phyloP scores from a whole-genome alignment of 2,329 filamentous ascomycete species.

The Lecanicillium sp. region DNA sequence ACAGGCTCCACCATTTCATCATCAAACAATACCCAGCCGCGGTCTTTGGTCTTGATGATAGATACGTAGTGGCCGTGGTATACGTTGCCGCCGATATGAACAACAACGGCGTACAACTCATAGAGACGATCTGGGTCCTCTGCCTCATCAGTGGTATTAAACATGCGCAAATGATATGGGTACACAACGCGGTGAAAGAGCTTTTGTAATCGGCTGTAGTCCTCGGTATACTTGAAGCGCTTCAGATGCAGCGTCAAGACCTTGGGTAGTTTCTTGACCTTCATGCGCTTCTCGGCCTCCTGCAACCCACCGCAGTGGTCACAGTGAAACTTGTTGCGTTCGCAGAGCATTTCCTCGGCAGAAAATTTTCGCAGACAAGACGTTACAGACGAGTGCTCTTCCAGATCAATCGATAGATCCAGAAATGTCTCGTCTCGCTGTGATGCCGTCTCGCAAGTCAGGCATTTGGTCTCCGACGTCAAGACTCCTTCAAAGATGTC shows the following conservation, averaged over 20 bases:
- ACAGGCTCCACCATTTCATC: slow-evolving; percentile 98
- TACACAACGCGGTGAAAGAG: slow-evolving; percentile 96
- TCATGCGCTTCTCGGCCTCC: slow-evolving; percentile 98
- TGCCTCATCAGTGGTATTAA: slow-evolving; percentile 94
- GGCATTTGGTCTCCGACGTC: slow-evolving; percentile 90
- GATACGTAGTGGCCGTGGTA: slow-evolving; percentile 98
- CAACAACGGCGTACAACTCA: slow-evolving; percentile 92
- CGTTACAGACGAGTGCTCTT: slow-evolving; percentile 92
- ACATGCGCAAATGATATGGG: slow-evolving; percentile 90
- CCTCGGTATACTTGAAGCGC: slow-evolving; percentile 97
- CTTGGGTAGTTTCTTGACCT: slow-evolving; percentile 88
- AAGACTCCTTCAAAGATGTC: slow-evolving; percentile 92
- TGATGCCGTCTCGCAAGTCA: slow-evolving; percentile 93
- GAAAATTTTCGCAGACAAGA: slow-evolving; percentile 94
- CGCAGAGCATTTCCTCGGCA: slow-evolving; percentile 95
- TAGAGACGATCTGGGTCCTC: slow-evolving; percentile 90
- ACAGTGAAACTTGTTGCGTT: slow-evolving; percentile 98
- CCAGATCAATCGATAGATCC: slow-evolving; percentile 90
- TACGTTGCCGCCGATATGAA: slow-evolving; percentile 93
- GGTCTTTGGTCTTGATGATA: slow-evolving; percentile 94
- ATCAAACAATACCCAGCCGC: slow-evolving; percentile 93
- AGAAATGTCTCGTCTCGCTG: slow-evolving; percentile 93
- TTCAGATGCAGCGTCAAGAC: slow-evolving; percentile 91
- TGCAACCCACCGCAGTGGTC: slow-evolving; percentile 94
- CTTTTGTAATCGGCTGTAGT: slow-evolving; percentile 87